Base-by-base conservation (phyloP, 2,329 filamentous ascomycete genomes). In the Pestalotiopsis sp. region DNA sequence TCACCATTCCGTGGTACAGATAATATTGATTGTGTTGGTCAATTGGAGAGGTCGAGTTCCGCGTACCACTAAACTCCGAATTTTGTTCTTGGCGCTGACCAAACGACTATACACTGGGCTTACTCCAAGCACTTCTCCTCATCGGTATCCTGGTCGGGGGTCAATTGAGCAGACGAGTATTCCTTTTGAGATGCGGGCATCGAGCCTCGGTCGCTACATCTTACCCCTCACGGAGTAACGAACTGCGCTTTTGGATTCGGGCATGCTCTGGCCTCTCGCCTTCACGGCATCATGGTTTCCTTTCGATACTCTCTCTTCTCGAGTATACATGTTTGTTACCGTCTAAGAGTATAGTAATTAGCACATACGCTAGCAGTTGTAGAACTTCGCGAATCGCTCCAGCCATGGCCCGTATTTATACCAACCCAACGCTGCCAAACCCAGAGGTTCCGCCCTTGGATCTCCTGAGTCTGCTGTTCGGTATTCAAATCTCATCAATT, bases 381-480 rank as follows among this genome's bases (percentile, higher is more conserved):
- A 52, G 11, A 27, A 36, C 25, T 7, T 17, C 23, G 20, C 20
- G 20, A 23, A 23, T 23, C 20, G 7, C 23, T 9, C 11, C 11
- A 59, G 23, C 36, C 13, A 69, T 69, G 68, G 25, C 68, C 56
- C 68, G 68, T n/a, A 76, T 79, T 31, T 69, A 69, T 13, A 68
- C 56, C 20, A 66, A 69, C 27, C 66, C 61, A 12, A 20, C 49
- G 4, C 57, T 68, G 4, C 52, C 56, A 36, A 65, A 59, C 1
- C 14, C 41, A n/a, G 68, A 68, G 49, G 31, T 69, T 1, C 68
- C 68, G 5, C 14, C 63, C 45, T 14, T 69, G 12, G 68, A 69
- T 64, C 66, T 69, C 9, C 45, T 67, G 23, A 69, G 58, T 23
- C 36, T 69, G 17, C 66, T 69, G 1, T 68, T 69, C 38, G 66